phyloP scores from a whole-genome alignment of 2,329 filamentous ascomycete genomes.

The Dactylellina cionopaga region DNA sequence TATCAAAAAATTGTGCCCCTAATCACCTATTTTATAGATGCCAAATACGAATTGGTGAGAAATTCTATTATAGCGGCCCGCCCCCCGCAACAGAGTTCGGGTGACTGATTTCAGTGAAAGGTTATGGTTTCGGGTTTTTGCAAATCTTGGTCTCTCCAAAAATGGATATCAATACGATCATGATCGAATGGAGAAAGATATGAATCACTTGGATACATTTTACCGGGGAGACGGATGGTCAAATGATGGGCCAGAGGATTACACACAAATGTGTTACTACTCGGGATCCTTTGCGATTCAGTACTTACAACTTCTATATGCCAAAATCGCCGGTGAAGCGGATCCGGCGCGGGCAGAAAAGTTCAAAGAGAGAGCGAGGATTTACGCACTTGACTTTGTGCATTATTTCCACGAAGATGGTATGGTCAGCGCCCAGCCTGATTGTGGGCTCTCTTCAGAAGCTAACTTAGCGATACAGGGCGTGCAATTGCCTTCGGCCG shows the following conservation, averaged over 20 bases:
- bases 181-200: slow-evolving; percentile 76
- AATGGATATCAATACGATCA: slow-evolving; percentile 78
- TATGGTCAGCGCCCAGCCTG: no score
- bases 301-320: slow-evolving; percentile 79
- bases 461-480: slow-evolving; percentile 59
- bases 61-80: no score
- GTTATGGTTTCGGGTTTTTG: slow-evolving; percentile 87
- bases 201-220: slow-evolving; percentile 81
- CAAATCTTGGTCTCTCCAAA: slow-evolving; percentile 79
- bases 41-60: slow-evolving; percentile 72
- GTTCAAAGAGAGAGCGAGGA: slow-evolving; percentile 74
- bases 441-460: no score
- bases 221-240: slow-evolving; percentile 85
- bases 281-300: slow-evolving; percentile 85
- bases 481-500: slow-evolving; percentile 80
- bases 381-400: slow-evolving; percentile 75
- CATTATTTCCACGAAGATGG: slow-evolving; percentile 80
- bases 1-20: neutral
- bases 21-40: slow-evolving; percentile 59
- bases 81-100: no score
- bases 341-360: slow-evolving; percentile 74
- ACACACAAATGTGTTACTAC: slow-evolving; percentile 88
- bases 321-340: slow-evolving; percentile 73
- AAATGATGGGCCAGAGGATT: slow-evolving; percentile 80
- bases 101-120: slow-evolving; percentile 59